phyloP scores from a whole-genome alignment of 1,284 basidiomycete genomes.

The Vanrija sp. region DNA sequence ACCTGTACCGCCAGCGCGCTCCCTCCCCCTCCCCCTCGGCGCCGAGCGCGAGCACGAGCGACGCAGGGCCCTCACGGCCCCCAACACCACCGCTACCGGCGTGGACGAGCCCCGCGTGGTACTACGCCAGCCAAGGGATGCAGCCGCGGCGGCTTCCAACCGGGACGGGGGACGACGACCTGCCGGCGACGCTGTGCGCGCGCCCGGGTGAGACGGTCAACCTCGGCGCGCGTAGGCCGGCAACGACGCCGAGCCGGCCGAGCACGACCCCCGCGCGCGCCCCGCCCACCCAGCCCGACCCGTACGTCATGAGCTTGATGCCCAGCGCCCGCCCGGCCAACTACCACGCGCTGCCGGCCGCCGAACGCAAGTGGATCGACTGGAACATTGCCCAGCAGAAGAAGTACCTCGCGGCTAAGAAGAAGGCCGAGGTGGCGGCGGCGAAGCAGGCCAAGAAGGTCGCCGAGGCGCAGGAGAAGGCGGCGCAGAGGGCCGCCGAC shows the following conservation, averaged over 20 bases:
- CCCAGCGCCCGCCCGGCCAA: conserved; percentile 11
- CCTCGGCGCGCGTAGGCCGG: too few relatives aligned
- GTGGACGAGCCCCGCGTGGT: too few relatives aligned
- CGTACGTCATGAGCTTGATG: neutral
- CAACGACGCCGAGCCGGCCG: neutral
- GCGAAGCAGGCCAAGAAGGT: neutral
- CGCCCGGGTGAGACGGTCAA: too few relatives aligned
- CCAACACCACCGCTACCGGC: too few relatives aligned
- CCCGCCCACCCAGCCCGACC: neutral
- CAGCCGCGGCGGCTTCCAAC: too few relatives aligned
- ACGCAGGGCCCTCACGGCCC: too few relatives aligned
- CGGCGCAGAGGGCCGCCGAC: conserved; percentile 1
- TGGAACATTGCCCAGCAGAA: conserved; percentile 18
- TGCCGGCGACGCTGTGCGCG: too few relatives aligned
- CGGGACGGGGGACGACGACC: too few relatives aligned
- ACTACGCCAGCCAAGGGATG: too few relatives aligned
- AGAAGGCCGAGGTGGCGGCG: neutral
- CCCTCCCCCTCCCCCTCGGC: too few relatives aligned
- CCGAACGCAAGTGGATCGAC: conserved; percentile 12
- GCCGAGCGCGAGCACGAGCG: too few relatives aligned
- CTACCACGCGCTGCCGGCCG: conserved; percentile 5
- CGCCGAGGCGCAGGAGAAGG: conserved; percentile 7
- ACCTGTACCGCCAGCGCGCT: too few relatives aligned
- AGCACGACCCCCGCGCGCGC: neutral
- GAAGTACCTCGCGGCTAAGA: conserved; percentile 2